phyloP scores from a whole-genome alignment of 768 basidiomycete genomes.

The Lentinula detonsa region DNA sequence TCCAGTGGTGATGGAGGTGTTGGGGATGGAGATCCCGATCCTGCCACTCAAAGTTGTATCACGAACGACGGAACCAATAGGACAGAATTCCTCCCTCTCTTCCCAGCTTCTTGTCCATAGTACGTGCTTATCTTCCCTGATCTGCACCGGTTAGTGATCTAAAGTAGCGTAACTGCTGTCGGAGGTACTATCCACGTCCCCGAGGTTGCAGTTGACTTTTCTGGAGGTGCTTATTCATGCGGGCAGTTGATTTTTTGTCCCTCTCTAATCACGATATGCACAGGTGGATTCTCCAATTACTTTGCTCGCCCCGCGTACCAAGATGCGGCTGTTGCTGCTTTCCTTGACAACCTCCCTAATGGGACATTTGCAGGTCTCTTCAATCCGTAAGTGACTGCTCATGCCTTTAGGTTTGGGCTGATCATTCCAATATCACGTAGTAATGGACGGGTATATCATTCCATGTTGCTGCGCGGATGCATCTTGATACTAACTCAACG shows the following conservation, averaged over 20 bases:
- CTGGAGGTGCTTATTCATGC: conserved; percentile 10
- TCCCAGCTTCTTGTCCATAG: conserved; percentile 48
- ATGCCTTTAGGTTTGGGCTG: neutral
- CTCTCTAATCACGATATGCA: neutral
- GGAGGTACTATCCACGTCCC: conserved; percentile 37
- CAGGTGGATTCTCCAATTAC: conserved; percentile 19
- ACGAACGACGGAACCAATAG: conserved; percentile 53
- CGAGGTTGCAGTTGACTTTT: conserved; percentile 34
- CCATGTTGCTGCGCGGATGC: neutral
- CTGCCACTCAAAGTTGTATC: conserved; percentile 45
- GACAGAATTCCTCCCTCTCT: conserved; percentile 48
- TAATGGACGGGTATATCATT: neutral
- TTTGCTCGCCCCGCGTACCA: conserved; percentile 21
- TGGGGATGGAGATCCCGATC: conserved; percentile 53
- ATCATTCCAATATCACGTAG: neutral
- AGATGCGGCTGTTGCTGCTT: conserved; percentile 14
- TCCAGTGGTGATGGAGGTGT: conserved; percentile 67
- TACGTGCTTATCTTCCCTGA: neutral
- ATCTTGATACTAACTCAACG: neutral
- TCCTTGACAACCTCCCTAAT: conserved; percentile 10
- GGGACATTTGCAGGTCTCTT: conserved; percentile 12
- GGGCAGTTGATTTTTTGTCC: too few relatives aligned
- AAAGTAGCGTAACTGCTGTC: conserved; percentile 28
- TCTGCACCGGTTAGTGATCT: neutral
- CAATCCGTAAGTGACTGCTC: conserved; percentile 6